Base-by-base conservation (phyloP, 805 yeast species). In the Candida boleticola region DNA sequence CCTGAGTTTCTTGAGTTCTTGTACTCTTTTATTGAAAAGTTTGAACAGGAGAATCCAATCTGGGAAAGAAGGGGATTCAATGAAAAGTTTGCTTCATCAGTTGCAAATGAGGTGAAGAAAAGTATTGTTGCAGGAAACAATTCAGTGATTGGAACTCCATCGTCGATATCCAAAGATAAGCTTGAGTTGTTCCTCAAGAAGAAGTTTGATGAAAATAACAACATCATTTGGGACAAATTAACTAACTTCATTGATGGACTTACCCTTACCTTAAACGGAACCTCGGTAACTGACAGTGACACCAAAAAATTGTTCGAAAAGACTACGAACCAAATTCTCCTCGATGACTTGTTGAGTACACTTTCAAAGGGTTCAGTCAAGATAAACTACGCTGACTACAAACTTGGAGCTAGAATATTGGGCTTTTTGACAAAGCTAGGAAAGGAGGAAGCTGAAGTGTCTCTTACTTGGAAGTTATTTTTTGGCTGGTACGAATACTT, bases 401-500 rank as follows among this genome's bases (percentile, higher is more conserved):
- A 50, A 13, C 50, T 63, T 3, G 74, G 73, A 2, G 47, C 73
- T 0, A 50, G 74, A 38, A 65, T 69, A 3, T 50, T 70, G 14
- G 75, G 76, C 2, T 70, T 66, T 37, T 52, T 69, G 19, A 69
- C 74, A 6, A 34, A 31, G 25, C 42, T 18, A 23, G 44, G 36
- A 29, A 13, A n/a, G 3, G 29, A 36, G 22, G 36, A 19, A 21
- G 46, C 46, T 21, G 40, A 37, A 19, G 55, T 54, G 29, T 49
- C 64, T 2, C 34, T 64, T 1, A 33, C 45, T 3, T 45, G 72
- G 3, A 61, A 53, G 35, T 11, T 66, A 3, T 55, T 67, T 14
- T 46, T 64, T 21, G 75, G 76, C 0, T 69, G 74, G 74, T 68
- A 59, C 43, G 70, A 68, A 45, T 66, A 58, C 47, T 45, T 66